Conservation (phyloP, 768 basidiomycete species). For the Hysterangium stoloniferum region DNA sequence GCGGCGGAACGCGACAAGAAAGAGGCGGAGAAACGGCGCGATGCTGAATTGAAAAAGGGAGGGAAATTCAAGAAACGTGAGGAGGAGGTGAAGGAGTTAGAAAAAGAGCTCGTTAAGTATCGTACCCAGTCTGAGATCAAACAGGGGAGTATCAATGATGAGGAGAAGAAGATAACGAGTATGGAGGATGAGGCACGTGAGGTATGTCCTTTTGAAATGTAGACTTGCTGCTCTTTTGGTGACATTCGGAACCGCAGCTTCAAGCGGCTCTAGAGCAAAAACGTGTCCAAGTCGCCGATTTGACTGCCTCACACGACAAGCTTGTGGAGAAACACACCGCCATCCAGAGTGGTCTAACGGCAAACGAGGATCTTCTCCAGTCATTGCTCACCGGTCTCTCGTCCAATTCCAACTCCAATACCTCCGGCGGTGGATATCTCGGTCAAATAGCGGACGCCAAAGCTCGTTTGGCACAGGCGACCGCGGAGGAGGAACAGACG, state of each 20-base stretch:
- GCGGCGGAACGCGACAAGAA: conserved; percentile 60
- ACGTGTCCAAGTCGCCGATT: conserved; percentile 45
- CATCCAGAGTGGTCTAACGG: conserved; percentile 52
- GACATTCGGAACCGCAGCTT: conserved; percentile 36
- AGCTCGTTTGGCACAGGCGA: conserved; percentile 62
- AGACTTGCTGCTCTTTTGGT: not conserved
- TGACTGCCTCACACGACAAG: conserved; percentile 46
- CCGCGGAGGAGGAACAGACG: conserved; percentile 79
- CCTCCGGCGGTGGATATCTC: conserved; percentile 79
- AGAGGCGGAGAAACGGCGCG: conserved; percentile 65
- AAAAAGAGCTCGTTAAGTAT: conserved; percentile 73
- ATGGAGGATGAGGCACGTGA: conserved; percentile 51
- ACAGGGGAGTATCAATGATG: conserved; percentile 66
- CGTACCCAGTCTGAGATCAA: conserved; percentile 83
- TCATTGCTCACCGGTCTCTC: conserved; percentile 90
- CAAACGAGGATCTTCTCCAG: conserved; percentile 89
- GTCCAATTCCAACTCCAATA: conserved; percentile 52
- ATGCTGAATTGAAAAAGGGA: conserved; percentile 86
- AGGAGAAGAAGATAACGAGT: conserved; percentile 49
- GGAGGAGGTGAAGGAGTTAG: conserved; percentile 68
- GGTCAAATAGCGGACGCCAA: conserved; percentile 88
- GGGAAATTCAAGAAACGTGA: conserved; percentile 86
- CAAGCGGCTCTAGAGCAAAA: conserved; percentile 51
- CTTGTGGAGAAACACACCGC: conserved; percentile 65
- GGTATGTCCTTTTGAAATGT: conserved; percentile 32